phyloP scores from a whole-genome alignment of 306 rosid species.

The Gastrolobium villosum region DNA sequence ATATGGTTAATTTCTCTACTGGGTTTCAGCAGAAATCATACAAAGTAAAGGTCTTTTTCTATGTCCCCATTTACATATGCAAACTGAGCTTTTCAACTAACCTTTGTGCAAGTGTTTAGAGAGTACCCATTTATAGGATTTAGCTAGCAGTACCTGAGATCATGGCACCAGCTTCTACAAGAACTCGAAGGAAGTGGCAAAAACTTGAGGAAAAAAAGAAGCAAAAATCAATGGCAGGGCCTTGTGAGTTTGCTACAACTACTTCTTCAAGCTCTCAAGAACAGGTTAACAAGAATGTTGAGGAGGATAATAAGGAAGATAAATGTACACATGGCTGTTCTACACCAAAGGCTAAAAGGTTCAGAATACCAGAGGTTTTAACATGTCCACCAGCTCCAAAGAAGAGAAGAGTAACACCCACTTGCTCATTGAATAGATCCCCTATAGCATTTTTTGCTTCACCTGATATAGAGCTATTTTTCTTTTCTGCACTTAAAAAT shows the following conservation, averaged over 20 bases:
- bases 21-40: slow-evolving; percentile 28
- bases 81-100: slow-evolving; percentile 44
- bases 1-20: slow-evolving; percentile 34
- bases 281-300: neutral
- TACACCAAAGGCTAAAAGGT: slow-evolving; percentile 68
- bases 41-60: slow-evolving; percentile 43
- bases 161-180: slow-evolving; percentile 55
- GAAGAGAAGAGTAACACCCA: slow-evolving; percentile 58
- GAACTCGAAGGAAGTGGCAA: slow-evolving; percentile 30
- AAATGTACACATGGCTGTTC: slow-evolving; percentile 41
- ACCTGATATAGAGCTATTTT: slow-evolving; percentile 67
- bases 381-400: slow-evolving; percentile 76
- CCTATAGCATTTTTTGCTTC: slow-evolving; percentile 61
- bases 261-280: slow-evolving; percentile 38
- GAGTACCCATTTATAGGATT: neutral
- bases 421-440: slow-evolving; percentile 47
- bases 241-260: neutral
- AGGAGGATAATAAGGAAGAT: neutral
- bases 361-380: slow-evolving; percentile 57
- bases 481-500: slow-evolving; percentile 56
- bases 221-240: slow-evolving; percentile 41
- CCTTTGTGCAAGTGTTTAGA: slow-evolving; percentile 2
- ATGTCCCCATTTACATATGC: slow-evolving; percentile 33
- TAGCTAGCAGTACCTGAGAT: slow-evolving; percentile 13
- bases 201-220: slow-evolving; percentile 40